Evolutionary conservation across 1,139 yeast species (phyloP), one percentile per base, ranked within the genome.

Genomic region (Pichia sp.): DNA sequence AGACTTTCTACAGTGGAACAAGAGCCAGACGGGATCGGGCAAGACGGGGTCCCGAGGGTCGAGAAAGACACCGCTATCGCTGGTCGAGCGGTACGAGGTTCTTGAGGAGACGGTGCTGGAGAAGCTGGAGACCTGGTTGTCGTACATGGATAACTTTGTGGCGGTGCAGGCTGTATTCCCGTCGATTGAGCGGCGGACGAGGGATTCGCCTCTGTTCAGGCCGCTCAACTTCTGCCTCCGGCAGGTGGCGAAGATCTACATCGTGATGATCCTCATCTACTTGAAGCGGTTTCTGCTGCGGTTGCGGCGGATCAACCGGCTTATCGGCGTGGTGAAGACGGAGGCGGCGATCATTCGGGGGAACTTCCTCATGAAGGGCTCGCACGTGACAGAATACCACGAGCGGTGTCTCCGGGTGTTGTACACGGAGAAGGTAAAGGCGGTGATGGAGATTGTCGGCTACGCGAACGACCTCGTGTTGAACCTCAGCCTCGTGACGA

Each of bases 71-170:
- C 23, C 23, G 23, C 23, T 19, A 3, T 5, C 41, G 2, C n/a
- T 31, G 23, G 36, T 19, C 16, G 42, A 45, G 26, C 43, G 16
- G 26, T 57, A 53, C 47, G 57, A 55, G 43, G 10, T 38, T 8
- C 50, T 61, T 16, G 70, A 67, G 51, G 57, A 56, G 10, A 50
- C 43, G 5, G 13, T 64, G 8, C 47, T 66, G 41, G 51, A 49
- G 23, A 53, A 58, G 29, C 46, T 67, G 36, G 71, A 67, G 54
- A 53, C 59, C 2, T 13, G 64, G 13, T 56, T 67, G 10, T 62
- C 68, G 8, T 49, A 60, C 7, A 58, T 68, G 57, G 71, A 68
- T 49, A 67, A 67, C 55, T 62, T 64, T 40, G 56, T 64, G 31
- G 61, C 68, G 42, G 13, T 68, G n/a, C 69, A 66, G 45, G 66